Evolutionary conservation across 768 basidiomycete species (phyloP).

Genomic region (Leccinum ochraceum): DNA sequence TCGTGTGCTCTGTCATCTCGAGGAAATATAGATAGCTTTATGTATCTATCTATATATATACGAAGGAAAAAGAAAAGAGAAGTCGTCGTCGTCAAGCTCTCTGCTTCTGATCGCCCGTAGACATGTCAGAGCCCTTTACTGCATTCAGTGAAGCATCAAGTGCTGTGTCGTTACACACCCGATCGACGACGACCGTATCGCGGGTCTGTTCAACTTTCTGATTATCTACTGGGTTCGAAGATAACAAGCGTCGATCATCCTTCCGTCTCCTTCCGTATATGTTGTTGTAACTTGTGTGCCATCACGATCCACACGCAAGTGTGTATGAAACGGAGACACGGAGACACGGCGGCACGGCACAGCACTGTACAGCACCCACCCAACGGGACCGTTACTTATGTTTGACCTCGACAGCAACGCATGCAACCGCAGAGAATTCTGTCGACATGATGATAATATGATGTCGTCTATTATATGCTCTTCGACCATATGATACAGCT

Average conservation of each 20-base stretch:
- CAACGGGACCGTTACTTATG: neutral
- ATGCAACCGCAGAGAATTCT: neutral
- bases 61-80: neutral
- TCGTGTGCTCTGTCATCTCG: neutral
- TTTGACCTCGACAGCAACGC: conserved; percentile 6
- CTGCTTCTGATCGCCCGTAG: no score
- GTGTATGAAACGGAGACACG: conserved; percentile 10
- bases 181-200: neutral
- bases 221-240: neutral
- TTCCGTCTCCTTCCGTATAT: neutral
- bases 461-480: conserved; percentile 21
- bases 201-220: neutral
- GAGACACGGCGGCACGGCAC: neutral
- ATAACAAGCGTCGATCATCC: neutral
- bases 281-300: neutral
- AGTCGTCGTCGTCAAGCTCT: neutral
- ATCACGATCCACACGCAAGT: neutral
- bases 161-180: neutral
- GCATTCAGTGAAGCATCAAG: neutral
- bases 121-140: no score
- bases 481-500: conserved; percentile 17
- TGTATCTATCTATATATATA: neutral
- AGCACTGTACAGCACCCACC: neutral
- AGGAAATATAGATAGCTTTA: neutral
- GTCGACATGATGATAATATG: neutral